These are phyloP conservation scores for Camillea tinctor DNA, from an alignment of 2,329 filamentous ascomycete species.

Conservation along the genomic window DNA sequence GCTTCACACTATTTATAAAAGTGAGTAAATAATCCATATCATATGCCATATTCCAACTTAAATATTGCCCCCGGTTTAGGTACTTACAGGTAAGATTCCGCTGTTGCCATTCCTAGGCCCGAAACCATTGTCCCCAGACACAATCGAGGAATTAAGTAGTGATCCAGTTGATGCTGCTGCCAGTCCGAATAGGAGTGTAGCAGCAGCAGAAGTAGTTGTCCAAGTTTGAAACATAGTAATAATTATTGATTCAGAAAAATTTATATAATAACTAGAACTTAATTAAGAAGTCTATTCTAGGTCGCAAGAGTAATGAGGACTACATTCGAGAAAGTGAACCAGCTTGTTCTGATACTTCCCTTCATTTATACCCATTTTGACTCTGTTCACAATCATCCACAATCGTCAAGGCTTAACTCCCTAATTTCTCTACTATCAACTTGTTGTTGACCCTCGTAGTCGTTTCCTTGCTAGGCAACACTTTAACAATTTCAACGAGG, in stretches of 20 bases:
- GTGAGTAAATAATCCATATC: not conserved
- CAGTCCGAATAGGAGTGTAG: not conserved
- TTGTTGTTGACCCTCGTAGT: not conserved
- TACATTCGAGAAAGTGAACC: not conserved
- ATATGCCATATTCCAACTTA: too few species aligned
- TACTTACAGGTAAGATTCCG: not conserved
- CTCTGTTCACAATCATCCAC: not conserved
- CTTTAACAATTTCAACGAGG: not conserved
- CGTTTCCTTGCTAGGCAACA: not conserved
- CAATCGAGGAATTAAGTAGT: not conserved
- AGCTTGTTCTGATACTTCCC: not conserved
- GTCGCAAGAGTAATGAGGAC: not conserved
- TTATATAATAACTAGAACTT: not conserved
- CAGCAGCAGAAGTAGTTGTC: not conserved
- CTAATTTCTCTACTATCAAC: not conserved
- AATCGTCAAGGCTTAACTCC: not conserved
- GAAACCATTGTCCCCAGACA: not conserved
- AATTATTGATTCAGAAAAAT: not conserved
- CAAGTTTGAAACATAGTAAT: not conserved
- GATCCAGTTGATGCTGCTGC: not conserved
- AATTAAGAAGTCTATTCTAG: not conserved
- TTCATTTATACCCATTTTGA: not conserved
- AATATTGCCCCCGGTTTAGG: not conserved
- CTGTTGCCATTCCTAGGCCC: not conserved
- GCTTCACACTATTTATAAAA: slow-evolving; percentile 21